Percentiles rank a stretch among this genome's conserved stretches.
These are phyloP conservation scores for Lentinula guzmanii DNA, from an alignment of 768 basidiomycete genomes.

Conservation along the genomic window DNA sequence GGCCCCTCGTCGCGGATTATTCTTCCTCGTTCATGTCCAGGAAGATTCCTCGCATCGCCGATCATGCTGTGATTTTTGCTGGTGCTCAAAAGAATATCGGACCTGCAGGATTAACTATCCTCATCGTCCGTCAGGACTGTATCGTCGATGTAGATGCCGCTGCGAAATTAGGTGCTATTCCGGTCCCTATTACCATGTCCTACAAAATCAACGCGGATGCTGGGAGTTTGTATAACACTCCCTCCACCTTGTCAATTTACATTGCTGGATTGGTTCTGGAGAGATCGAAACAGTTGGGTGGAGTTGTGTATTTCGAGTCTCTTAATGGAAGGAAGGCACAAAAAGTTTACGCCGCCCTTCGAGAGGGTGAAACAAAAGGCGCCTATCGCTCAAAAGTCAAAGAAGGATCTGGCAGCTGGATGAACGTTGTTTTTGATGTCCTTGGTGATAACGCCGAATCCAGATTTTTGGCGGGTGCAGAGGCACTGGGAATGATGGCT, in stretches of 20 bases:
- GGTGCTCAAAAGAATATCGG: constrained; percentile 99
- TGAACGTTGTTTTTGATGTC: constrained; percentile 90
- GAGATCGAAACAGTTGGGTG: constrained; percentile 59
- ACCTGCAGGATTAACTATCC: constrained; percentile 86
- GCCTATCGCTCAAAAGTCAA: constrained; percentile 68
- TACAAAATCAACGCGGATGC: constrained; percentile 80
- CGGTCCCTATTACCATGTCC: constrained; percentile 72
- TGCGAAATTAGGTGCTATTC: constrained; percentile 60
- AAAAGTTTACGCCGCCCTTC: constrained; percentile 69
- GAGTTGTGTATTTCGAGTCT: constrained; percentile 57
- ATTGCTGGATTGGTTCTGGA: constrained; percentile 81
- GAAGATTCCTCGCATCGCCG: constrained; percentile 79
- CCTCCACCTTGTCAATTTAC: constrained; percentile 88
- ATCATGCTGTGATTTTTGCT: constrained; percentile 92
- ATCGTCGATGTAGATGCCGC: constrained; percentile 86
- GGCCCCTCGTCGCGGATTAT: constrained; percentile 91
- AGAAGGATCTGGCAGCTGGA: constrained; percentile 79
- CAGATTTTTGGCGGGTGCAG: constrained; percentile 76
- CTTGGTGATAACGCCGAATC: constrained; percentile 67
- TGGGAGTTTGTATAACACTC: constrained; percentile 86
- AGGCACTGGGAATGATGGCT: constrained; percentile 72
- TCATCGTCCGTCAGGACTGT: constrained; percentile 94
- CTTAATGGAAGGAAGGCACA: constrained; percentile 68
- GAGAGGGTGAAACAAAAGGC: constrained; percentile 65
- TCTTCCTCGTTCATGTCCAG: constrained; percentile 96